Evolutionary conservation across 1,284 basidiomycete species (phyloP), one percentile per base, ranked within the genome.

Genomic region (Malassezia dermatis): DNA sequence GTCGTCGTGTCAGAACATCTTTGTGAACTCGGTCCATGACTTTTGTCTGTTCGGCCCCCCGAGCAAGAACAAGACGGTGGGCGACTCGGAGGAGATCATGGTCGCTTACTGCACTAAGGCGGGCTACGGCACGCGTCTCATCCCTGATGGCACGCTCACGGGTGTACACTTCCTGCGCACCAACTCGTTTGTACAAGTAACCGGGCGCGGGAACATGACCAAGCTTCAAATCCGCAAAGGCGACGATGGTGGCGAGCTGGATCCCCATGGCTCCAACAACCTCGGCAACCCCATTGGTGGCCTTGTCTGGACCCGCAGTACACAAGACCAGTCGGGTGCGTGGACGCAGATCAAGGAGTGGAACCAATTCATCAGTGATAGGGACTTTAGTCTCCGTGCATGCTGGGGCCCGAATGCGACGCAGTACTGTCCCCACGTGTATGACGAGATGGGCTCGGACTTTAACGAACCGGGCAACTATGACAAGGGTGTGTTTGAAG

Each of bases 141-240:
- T 89, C 61, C 87, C 86, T 19, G 79, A 83, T 55, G 86, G 84
- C 19, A 77, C 85, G 15, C 81, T 89, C 68, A 78, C 77, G 17
- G 82, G 83, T 50, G 86, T 83, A n/a, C 85, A 86, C 71, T 83
- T 82, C 61, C 77, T 82, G 56, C 78, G 81, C 69, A 81, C 86
- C 5, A 80, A 65, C 28, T 81, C 84, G 72, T 86, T 82, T 66
- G 78, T 86, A 23, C 84, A 86, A 69, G 76, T 85, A 52, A 83
- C 82, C 46, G 85, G 82, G 53, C 27, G 58, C 15, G 75, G 74
- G 32, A 69, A 76, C 63, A 72, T 76, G 21, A 75, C 72, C 58
- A 74, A 71, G 64, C 65, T 76, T 40, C 65, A 69, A 60, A 62
- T 76, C 51, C 32, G 41, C 3, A 51, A 45, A 2, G 65, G 64